Base-by-base conservation (phyloP, 2,329 filamentous ascomycete species). In the Microsporum canis region DNA sequence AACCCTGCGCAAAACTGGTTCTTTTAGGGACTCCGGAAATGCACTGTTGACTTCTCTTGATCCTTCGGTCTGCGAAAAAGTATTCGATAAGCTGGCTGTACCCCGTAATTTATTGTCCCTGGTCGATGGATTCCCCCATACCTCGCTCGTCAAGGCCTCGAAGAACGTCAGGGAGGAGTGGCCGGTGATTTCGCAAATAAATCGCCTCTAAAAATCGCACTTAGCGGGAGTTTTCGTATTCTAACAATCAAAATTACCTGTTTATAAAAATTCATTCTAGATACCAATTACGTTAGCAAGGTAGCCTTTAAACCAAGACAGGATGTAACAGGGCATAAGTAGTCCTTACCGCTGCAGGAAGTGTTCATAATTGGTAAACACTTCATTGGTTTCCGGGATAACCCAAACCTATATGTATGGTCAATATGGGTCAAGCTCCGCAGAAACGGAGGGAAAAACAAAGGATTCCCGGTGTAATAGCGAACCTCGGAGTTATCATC, bases 131-230 rank as follows among this genome's bases (percentile, higher is more conserved):
- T 51, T 5, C 31, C 53, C 60, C 78, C 86, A 66, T 81, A 95
- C 90, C 84, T 96, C 91, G 76, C 90, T 95, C 74, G 89, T 85
- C 34, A 92, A 82, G 31, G 94, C 94, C 67, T 96, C 90, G 70
- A 96, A 96, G 74, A 95, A 99, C 2, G 85, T 92, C 66, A 96
- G 79, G 59, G 88, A 88, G 34, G 91, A 95, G 73, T 95, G 92
- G 60, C 94, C 94, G 10, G 91, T 96, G 66, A 97, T 95, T 72
- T 95, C 89, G 75, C 95, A 96, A 63, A 95, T 96, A 74, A 97
- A 99, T 60, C 88, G 85, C 70, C 86, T 89, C 86, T 92, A 68
- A 49, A 57, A 57, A 31, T 61, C 17, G 34, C 12, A 57, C 10
- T 36, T 51, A 31, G 17, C 45, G 39, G 63, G n/a, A 63, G 12